Conservation (phyloP, 2,329 filamentous ascomycete species). For the Sclerotinia minor region DNA sequence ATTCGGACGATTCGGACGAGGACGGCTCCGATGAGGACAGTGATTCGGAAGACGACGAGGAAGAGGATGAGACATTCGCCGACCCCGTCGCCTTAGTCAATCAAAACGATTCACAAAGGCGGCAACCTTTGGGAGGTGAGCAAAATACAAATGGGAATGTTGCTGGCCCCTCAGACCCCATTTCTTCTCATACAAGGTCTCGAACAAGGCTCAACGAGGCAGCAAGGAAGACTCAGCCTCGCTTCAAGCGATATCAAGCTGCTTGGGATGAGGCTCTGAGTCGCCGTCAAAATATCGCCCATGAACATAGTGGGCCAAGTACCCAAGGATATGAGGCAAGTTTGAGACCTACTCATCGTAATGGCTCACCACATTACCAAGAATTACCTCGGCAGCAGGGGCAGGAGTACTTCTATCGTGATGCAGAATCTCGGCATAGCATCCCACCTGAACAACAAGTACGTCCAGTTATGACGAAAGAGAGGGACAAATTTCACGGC, state of each 20-base stretch:
- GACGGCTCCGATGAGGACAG: constrained; percentile 29
- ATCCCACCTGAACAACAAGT: constrained; percentile 21
- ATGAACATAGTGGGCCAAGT: neutral
- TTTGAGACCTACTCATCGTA: constrained; percentile 18
- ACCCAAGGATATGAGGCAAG: constrained; percentile 22
- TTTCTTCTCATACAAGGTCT: constrained; percentile 16
- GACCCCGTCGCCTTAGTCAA: constrained; percentile 29
- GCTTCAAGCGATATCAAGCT: constrained; percentile 42
- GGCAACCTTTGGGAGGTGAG: constrained; percentile 1
- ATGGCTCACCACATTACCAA: neutral
- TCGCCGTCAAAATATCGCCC: constrained; percentile 31
- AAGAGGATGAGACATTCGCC: constrained; percentile 32
- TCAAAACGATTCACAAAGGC: constrained; percentile 20
- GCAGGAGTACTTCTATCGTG: constrained; percentile 3
- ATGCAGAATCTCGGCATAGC: constrained; percentile 8
- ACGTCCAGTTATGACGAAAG: neutral
- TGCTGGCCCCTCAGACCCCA: neutral
- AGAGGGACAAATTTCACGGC: neutral
- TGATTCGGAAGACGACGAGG: constrained; percentile 27
- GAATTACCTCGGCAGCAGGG: constrained; percentile 10
- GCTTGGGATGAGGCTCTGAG: constrained; percentile 42
- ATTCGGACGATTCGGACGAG: constrained; percentile 39
- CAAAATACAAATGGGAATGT: neutral
- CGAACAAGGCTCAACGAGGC: constrained; percentile 1
- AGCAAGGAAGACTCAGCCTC: constrained; percentile 34